Evolutionary conservation across 2,329 filamentous ascomycete genomes (phyloP).

Genomic region (Penicillium sp.): DNA sequence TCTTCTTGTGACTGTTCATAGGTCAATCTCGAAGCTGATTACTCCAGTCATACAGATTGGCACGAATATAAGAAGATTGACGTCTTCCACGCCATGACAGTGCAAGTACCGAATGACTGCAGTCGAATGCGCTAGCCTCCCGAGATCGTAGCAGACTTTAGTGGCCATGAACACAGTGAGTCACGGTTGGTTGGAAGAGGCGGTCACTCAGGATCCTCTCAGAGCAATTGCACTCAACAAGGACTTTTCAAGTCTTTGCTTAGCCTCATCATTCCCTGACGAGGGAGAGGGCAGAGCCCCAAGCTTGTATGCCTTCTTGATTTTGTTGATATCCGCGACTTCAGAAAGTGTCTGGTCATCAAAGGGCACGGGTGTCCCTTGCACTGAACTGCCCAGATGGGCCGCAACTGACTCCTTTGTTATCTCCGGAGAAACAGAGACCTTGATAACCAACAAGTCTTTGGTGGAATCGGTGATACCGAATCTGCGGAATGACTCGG

Average conservation of each 20-base stretch:
- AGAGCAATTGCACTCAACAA: conserved; percentile 75
- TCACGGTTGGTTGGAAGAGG: neutral
- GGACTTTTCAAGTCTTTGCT: conserved; percentile 57
- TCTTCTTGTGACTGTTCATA: neutral
- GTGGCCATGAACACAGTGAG: neutral
- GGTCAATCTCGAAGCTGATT: neutral
- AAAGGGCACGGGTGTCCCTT: conserved; percentile 59
- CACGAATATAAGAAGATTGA: neutral
- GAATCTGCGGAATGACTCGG: conserved; percentile 84
- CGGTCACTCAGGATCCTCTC: conserved; percentile 51
- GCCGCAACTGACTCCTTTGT: conserved; percentile 49
- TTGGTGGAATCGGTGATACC: conserved; percentile 70
- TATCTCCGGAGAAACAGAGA: conserved; percentile 54
- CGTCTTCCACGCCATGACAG: neutral
- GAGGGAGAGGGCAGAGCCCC: conserved; percentile 53
- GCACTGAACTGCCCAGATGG: conserved; percentile 60
- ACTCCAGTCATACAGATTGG: neutral
- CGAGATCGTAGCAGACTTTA: neutral
- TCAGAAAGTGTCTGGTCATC: conserved; percentile 59
- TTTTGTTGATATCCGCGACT: conserved; percentile 62
- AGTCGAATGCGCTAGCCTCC: neutral
- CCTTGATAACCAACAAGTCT: conserved; percentile 74
- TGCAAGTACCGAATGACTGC: neutral
- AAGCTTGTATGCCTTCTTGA: conserved; percentile 85
- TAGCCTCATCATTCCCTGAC: conserved; percentile 20